These are phyloP conservation scores for Chrysoporthe austroafricana DNA, from an alignment of 2,329 filamentous ascomycete species.

Conservation along the genomic window DNA sequence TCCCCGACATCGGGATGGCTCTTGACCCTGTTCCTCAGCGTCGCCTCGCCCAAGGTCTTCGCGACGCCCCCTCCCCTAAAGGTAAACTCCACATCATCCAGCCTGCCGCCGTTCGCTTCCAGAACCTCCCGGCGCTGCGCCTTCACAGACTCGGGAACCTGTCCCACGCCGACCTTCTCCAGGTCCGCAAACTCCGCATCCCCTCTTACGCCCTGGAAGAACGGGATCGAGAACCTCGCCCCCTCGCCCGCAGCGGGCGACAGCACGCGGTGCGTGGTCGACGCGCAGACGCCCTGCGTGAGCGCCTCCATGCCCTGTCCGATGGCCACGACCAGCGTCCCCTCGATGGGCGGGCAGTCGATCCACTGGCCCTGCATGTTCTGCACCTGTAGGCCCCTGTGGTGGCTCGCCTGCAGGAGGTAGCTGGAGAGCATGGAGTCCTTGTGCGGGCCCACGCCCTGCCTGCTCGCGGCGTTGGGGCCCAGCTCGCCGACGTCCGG, in stretches of 20 bases:
- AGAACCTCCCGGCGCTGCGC: slow-evolving; percentile 64
- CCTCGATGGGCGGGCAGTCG: slow-evolving; percentile 74
- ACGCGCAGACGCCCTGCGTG: slow-evolving; percentile 79
- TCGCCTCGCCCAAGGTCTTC: slow-evolving; percentile 78
- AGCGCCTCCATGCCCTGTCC: slow-evolving; percentile 86
- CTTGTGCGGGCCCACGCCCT: slow-evolving; percentile 77
- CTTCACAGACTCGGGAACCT: slow-evolving; percentile 64
- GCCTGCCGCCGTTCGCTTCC: slow-evolving; percentile 57
- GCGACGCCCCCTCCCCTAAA: slow-evolving; percentile 72
- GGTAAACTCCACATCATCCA: slow-evolving; percentile 85
- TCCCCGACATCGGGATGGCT: slow-evolving; percentile 87
- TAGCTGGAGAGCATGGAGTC: slow-evolving; percentile 83
- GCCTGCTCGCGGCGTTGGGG: slow-evolving; percentile 79
- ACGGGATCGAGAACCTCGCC: slow-evolving; percentile 78
- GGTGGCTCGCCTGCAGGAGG: slow-evolving; percentile 77
- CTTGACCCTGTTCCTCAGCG: slow-evolving; percentile 81
- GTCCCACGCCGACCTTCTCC: slow-evolving; percentile 60
- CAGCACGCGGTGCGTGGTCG: slow-evolving; percentile 84
- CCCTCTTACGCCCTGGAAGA: slow-evolving; percentile 85
- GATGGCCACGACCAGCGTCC: slow-evolving; percentile 84
- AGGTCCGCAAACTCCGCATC: slow-evolving; percentile 81
- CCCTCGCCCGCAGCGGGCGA: slow-evolving; percentile 71
- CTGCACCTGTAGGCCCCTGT: slow-evolving; percentile 80
- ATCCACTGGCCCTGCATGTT: slow-evolving; percentile 80
- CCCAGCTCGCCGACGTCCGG: slow-evolving; percentile 72